Conservation (phyloP, 257 asterid genomes). For the Ocimum tenuiflorum region DNA sequence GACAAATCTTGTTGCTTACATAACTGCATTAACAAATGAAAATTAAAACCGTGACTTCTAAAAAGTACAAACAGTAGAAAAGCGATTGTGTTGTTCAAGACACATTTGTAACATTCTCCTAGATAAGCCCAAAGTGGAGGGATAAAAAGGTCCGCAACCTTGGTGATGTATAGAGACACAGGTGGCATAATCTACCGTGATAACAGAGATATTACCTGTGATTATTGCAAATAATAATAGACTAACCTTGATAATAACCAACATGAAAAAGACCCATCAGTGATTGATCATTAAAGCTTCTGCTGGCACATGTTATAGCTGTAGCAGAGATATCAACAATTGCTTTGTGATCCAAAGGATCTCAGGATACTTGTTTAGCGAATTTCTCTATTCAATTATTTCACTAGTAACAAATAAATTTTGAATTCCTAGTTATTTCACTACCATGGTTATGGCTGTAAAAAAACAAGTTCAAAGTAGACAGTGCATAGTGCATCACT, state of each 20-base stretch:
- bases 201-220: not conserved
- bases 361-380: no score
- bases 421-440: no score
- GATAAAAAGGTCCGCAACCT: not conserved
- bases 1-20: not conserved
- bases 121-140: not conserved
- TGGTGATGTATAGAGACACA: not conserved
- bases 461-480: no score
- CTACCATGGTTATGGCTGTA: no score
- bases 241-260: not conserved
- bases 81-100: not conserved
- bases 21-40: constrained; percentile 7
- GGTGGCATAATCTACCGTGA: no score
- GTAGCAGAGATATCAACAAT: no score
- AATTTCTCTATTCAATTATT: no score
- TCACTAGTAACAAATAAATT: no score
- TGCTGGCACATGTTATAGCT: not conserved
- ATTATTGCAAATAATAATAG: not conserved
- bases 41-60: not conserved
- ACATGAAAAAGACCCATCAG: not conserved
- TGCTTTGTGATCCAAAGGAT: no score
- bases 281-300: not conserved
- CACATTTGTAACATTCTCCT: no score
- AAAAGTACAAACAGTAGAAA: not conserved
- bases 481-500: no score